Evolutionary conservation across 2,329 filamentous ascomycete species (phyloP).

Genomic region (Fusarium tupiense): DNA sequence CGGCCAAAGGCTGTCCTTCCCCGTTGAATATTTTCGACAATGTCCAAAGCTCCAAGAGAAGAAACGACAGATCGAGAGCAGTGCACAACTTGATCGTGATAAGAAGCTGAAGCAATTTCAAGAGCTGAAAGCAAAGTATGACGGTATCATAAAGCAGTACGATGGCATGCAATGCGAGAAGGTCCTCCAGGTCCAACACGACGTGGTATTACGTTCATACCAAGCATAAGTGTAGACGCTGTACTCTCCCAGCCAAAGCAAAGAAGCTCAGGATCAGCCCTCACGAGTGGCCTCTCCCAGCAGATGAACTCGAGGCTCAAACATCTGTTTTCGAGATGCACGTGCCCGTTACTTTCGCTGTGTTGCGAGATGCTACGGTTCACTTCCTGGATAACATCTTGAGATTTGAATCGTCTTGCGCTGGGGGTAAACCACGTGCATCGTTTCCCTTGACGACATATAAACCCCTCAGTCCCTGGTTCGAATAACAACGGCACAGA

Average conservation of each 20-base stretch:
- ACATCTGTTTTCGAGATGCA: constrained; percentile 64
- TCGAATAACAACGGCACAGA: not conserved
- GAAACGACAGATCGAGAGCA: constrained; percentile 47
- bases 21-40: constrained; percentile 25
- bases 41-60: constrained; percentile 45
- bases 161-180: not conserved
- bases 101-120: constrained; percentile 26
- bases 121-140: constrained; percentile 1
- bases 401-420: not conserved
- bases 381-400: constrained; percentile 56
- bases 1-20: constrained; percentile 26
- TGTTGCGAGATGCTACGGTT: constrained; percentile 61
- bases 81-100: constrained; percentile 43
- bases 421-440: not conserved
- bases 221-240: constrained; percentile 50
- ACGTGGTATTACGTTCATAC: not conserved
- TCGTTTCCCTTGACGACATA: constrained; percentile 18
- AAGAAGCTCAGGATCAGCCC: constrained; percentile 54
- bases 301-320: constrained; percentile 47
- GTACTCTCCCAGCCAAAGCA: constrained; percentile 46
- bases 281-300: constrained; percentile 67
- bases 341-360: constrained; percentile 51
- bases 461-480: not conserved
- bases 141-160: constrained; percentile 16
- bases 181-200: not conserved